A percentile compares a stretch with the other conserved stretches of the same genome.
Conservation (phyloP, 1,139 yeast species). For the Schizosaccharomyces versatilis region DNA sequence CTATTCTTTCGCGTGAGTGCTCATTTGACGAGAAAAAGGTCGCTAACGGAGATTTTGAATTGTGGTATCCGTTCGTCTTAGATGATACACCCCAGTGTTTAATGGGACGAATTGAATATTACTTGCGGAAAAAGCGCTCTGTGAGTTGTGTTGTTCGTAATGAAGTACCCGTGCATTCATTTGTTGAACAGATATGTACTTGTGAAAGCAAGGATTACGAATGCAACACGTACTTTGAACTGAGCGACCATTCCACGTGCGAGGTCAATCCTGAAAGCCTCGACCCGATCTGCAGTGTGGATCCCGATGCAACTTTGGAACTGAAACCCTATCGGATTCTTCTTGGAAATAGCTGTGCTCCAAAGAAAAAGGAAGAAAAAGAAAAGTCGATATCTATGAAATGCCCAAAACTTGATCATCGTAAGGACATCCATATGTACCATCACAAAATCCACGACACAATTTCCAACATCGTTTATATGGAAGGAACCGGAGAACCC, state of each 20-base stretch:
- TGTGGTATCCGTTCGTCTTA: constrained; percentile 36
- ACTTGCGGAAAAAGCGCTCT: constrained; percentile 42
- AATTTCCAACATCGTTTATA: constrained; percentile 35
- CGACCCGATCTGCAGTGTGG: constrained; percentile 13
- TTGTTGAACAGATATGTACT: constrained; percentile 36
- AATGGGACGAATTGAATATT: constrained; percentile 50
- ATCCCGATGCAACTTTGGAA: constrained; percentile 19
- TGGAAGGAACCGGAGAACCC: constrained; percentile 22
- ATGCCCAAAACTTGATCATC: constrained; percentile 11
- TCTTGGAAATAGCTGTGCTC: constrained; percentile 30
- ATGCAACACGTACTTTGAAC: constrained; percentile 22
- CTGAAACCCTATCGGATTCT: constrained; percentile 22
- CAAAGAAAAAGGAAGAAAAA: constrained; percentile 13
- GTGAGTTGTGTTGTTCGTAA: constrained; percentile 49
- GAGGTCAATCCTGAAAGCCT: constrained; percentile 34
- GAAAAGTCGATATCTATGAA: constrained; percentile 13
- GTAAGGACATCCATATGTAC: constrained; percentile 15
- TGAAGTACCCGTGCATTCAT: constrained; percentile 35
- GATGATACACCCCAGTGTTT: constrained; percentile 36
- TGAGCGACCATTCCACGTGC: constrained; percentile 21
- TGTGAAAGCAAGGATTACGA: constrained; percentile 53
- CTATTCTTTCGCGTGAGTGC: constrained; percentile 29
- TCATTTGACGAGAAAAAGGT: constrained; percentile 28
- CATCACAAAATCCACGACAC: constrained; percentile 22
- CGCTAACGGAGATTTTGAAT: constrained; percentile 38